A percentile compares a stretch with the other conserved stretches of the same genome.
Evolutionary conservation across 257 asterid species (phyloP).

Genomic region (Lavandula angustifolia): DNA sequence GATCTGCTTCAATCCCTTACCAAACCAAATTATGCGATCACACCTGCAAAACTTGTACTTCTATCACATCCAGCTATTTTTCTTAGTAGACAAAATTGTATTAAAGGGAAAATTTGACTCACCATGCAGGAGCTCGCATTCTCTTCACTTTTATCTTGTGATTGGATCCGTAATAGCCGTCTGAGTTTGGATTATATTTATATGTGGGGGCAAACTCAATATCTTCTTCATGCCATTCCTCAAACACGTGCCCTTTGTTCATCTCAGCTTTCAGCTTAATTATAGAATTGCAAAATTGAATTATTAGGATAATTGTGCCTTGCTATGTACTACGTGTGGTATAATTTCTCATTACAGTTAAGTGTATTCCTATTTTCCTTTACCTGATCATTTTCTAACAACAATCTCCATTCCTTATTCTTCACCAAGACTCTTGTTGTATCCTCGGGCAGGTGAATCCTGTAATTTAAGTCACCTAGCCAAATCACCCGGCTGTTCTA

Average conservation of each 20-base stretch:
- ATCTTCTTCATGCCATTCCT: constrained; percentile 62
- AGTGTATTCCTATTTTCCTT: constrained; percentile 16
- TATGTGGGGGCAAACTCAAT: constrained; percentile 68
- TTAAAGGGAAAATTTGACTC: constrained; percentile 31
- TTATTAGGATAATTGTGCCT: constrained; percentile 29
- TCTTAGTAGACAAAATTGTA: constrained; percentile 3
- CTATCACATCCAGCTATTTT: constrained; percentile 16
- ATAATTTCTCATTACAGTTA: constrained; percentile 11
- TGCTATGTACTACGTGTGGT: constrained; percentile 16
- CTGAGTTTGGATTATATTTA: constrained; percentile 53
- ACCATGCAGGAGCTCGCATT: constrained; percentile 68
- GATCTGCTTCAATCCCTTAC: constrained; percentile 57
- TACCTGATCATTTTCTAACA: constrained; percentile 68
- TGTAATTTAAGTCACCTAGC: constrained; percentile 74
- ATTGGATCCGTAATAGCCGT: constrained; percentile 54
- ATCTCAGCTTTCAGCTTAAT: constrained; percentile 62
- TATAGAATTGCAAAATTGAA: constrained; percentile 32
- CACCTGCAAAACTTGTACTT: constrained; percentile 49
- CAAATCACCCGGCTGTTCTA: constrained; percentile 58
- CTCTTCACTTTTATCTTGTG: constrained; percentile 39
- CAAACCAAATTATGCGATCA: constrained; percentile 66
- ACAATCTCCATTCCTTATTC: constrained; percentile 49
- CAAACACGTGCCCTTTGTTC: constrained; percentile 49
- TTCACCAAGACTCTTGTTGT: constrained; percentile 56
- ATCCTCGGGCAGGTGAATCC: constrained; percentile 60